These are phyloP conservation scores for Cryptococcus hybrid DNA, from an alignment of 1,284 basidiomycete species.

Conservation along the genomic window DNA sequence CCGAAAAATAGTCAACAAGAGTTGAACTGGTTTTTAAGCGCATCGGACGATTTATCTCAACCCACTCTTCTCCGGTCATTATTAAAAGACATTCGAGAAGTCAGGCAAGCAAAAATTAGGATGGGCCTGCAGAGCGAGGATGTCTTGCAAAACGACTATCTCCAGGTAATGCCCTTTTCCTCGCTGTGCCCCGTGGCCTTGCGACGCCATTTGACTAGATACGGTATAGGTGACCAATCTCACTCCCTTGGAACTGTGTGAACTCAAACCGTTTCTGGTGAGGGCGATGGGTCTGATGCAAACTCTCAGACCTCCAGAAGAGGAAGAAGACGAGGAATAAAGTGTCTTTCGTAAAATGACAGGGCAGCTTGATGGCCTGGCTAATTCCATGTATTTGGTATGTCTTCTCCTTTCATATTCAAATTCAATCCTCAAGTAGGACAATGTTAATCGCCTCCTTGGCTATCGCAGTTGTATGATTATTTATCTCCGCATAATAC, in stretches of 20 bases:
- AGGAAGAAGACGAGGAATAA: conserved; percentile 1
- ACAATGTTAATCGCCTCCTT: too few species aligned
- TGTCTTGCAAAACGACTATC: conserved; percentile 52
- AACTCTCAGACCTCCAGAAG: conserved; percentile 25
- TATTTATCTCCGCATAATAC: not conserved
- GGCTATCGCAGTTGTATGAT: not conserved
- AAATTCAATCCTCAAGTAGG: too few species aligned
- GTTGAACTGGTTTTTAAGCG: conserved; percentile 56
- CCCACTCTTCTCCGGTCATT: conserved; percentile 78
- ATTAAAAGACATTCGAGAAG: conserved; percentile 91
- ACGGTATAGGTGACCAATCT: conserved; percentile 70
- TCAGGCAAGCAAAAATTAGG: conserved; percentile 87
- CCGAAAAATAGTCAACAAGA: not conserved
- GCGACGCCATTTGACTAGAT: not conserved
- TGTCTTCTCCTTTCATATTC: too few species aligned
- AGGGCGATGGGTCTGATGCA: conserved; percentile 71
- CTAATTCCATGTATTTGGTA: not conserved
- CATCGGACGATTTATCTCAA: conserved; percentile 81
- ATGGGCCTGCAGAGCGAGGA: conserved; percentile 76
- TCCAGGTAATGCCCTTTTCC: conserved; percentile 59
- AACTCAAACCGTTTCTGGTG: conserved; percentile 84
- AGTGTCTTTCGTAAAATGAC: not conserved
- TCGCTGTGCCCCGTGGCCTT: not conserved
- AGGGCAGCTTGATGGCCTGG: not conserved
- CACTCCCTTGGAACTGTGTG: conserved; percentile 87